Evolutionary conservation across 495 filamentous ascomycete species (phyloP).

Genomic region (Penicillium soppii): DNA sequence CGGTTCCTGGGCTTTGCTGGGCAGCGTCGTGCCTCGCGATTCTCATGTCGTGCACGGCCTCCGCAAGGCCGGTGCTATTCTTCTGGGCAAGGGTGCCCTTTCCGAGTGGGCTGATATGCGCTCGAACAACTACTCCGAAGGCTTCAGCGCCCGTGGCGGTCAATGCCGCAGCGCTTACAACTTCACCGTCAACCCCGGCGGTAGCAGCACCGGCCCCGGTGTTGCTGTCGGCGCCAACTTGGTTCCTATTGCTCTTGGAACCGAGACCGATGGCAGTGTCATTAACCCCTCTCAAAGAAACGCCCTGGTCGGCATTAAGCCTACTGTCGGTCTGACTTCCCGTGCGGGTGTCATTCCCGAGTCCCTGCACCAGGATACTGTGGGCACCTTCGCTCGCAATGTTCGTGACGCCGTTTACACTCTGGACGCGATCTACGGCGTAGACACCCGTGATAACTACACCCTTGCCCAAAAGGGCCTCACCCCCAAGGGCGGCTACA

Average conservation of each 20-base stretch:
- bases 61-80: constrained; percentile 63
- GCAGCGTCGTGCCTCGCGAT: constrained; percentile 64
- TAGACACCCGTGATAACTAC: constrained; percentile 59
- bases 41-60: constrained; percentile 59
- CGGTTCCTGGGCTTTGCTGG: constrained; percentile 58
- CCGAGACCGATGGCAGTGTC: constrained; percentile 72
- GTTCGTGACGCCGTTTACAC: constrained; percentile 65
- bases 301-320: constrained; percentile 62
- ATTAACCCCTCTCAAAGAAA: constrained; percentile 64
- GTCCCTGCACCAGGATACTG: constrained; percentile 62
- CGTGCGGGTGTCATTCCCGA: constrained; percentile 65
- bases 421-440: constrained; percentile 65
- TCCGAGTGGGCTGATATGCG: constrained; percentile 77
- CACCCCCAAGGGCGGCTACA: constrained; percentile 55
- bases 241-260: constrained; percentile 63
- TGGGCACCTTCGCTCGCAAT: constrained; percentile 64
- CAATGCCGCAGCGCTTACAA: constrained; percentile 68
- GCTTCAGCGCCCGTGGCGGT: constrained; percentile 64
- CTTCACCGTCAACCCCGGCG: constrained; percentile 66
- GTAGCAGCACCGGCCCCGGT: constrained; percentile 62
- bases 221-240: constrained; percentile 62
- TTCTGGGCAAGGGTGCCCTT: constrained; percentile 68
- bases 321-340: constrained; percentile 65
- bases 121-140: constrained; percentile 68
- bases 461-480: constrained; percentile 54